Evolutionary conservation across 129 eudicot species (phyloP).

Genomic region (Pulicaria dysenterica): DNA sequence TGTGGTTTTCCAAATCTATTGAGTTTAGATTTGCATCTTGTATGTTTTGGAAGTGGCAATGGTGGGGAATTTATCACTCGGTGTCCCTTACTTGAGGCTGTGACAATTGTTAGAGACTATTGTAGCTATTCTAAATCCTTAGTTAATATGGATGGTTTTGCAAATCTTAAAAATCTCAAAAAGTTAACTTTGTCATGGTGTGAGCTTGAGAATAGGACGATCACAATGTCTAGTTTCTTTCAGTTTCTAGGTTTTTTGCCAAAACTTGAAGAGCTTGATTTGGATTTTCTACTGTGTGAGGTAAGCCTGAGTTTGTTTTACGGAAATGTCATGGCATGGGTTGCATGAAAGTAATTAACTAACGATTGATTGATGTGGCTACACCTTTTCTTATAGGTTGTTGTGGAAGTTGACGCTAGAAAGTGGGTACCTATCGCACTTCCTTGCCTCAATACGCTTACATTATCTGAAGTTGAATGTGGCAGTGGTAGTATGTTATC

Average conservation of each 20-base stretch:
- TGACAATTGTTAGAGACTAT: too few relatives aligned
- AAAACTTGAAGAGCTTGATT: conserved; percentile 4
- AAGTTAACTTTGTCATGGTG: background rate
- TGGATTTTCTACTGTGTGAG: background rate
- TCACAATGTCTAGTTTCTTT: background rate
- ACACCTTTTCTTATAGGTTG: background rate
- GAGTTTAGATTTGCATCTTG: background rate
- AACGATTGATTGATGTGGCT: background rate
- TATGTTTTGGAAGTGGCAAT: background rate
- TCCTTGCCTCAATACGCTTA: background rate
- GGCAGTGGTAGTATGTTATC: background rate
- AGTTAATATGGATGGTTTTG: conserved; percentile 1
- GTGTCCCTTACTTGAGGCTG: background rate
- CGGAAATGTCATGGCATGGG: background rate
- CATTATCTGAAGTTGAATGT: background rate
- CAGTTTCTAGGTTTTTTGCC: conserved; percentile 6
- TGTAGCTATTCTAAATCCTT: background rate
- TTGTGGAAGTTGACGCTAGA: background rate
- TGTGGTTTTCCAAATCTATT: conserved; percentile 18
- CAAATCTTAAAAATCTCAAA: conserved; percentile 13
- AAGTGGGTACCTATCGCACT: background rate
- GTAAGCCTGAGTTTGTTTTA: background rate
- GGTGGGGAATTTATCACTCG: background rate
- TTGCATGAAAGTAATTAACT: background rate
- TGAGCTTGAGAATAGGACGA: background rate